These are phyloP conservation scores for Suillus cothurnatus DNA, from an alignment of 768 basidiomycete species.

Conservation along the genomic window DNA sequence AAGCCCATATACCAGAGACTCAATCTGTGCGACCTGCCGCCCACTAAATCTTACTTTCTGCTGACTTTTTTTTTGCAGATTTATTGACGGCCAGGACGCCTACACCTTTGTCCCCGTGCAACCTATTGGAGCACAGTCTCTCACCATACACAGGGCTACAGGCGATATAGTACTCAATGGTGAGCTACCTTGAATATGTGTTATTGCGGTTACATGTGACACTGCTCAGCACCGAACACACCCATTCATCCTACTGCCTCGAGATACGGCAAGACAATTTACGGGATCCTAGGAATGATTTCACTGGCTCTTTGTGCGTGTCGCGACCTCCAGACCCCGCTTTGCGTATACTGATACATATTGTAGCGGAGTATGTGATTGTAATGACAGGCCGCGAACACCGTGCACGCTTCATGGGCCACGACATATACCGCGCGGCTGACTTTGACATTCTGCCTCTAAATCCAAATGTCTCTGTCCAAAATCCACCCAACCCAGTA, in stretches of 20 bases:
- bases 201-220: conserved; percentile 5
- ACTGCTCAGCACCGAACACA: conserved; percentile 50
- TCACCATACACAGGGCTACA: conserved; percentile 73
- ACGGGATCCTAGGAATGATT: conserved; percentile 77
- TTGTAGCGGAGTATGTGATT: conserved; percentile 88
- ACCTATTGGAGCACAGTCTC: conserved; percentile 58
- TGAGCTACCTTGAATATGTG: conserved; percentile 34
- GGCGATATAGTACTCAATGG: conserved; percentile 75
- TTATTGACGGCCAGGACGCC: conserved; percentile 68
- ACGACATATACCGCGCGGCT: conserved; percentile 87
- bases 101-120: conserved; percentile 78
- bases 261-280: conserved; percentile 64
- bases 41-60: conserved; percentile 1
- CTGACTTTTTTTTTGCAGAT: conserved; percentile 43
- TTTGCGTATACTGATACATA: neutral
- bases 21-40: conserved; percentile 52
- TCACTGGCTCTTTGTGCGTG: conserved; percentile 73
- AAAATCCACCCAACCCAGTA: conserved; percentile 76
- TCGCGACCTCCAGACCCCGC: neutral
- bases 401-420: conserved; percentile 75
- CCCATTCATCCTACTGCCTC: conserved; percentile 55
- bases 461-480: conserved; percentile 65
- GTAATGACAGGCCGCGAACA: conserved; percentile 83
- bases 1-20: conserved; percentile 72
- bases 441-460: conserved; percentile 93